Base-by-base conservation (phyloP, 1,284 basidiomycete species). In the Leccinum insolens region DNA sequence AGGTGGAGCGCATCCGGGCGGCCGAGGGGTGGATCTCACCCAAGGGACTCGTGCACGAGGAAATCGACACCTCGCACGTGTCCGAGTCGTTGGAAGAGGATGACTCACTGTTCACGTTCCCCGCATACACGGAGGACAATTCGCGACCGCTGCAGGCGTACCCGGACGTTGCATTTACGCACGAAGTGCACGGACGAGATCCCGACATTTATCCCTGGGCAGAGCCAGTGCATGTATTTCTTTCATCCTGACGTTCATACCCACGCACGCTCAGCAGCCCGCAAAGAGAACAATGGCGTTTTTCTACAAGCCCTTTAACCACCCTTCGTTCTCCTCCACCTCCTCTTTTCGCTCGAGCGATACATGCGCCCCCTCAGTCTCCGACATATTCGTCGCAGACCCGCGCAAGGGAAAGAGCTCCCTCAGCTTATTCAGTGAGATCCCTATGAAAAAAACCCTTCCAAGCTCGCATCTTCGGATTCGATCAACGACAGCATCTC, bases 21-120 rank as follows among this genome's bases (percentile, higher is more conserved):
- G 95, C 96, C 3, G 98, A 99, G 80, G 96, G 96, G 0, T 99
- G 95, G 94, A 92, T 99, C 49, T 96, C 96, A 5, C 93, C 95
- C n/a, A 90, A 93, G 70, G 97, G 97, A 7, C 84, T 93, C 37
- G 92, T 99, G 72, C 98, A 98, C 79, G 95, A 98, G 77, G 93
- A 95, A 75, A 88, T 95, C 69, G 94, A 96, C 72, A 89, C 96
- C 5, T 96, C 97, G 12, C 88, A 37, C 34, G 34, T 37, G 34
- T 37, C 34, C 34, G 34, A 37, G 41, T 44, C 41, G 41, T 44
- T 44, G 15, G 41, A 44, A 44, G 41, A 17, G 41, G 41, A 44
- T 17, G 41, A 44, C 15, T 44, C 41, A 17, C 15, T 44, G 41
- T 44, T 37, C 34, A 37, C 34, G 34, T 37, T 37, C 34, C 34